phyloP scores from a whole-genome alignment of 2,329 filamentous ascomycete species.

The Paramyrothecium sp. region DNA sequence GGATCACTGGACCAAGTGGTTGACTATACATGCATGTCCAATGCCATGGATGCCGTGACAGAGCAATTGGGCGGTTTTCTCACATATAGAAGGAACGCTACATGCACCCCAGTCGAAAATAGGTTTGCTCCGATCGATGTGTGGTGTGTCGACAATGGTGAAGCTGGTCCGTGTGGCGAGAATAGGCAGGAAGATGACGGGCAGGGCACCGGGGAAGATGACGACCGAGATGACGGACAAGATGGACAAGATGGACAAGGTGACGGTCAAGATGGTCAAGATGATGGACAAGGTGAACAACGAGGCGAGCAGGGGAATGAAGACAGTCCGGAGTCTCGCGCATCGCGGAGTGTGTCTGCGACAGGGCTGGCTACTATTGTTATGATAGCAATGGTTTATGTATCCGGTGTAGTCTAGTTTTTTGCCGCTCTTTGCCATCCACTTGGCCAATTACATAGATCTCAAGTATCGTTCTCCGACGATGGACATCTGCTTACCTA shows the following conservation, averaged over 20 bases:
- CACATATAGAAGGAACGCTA: background rate
- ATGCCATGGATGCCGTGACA: slow-evolving; percentile 1
- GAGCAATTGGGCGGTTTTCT: slow-evolving; percentile 1
- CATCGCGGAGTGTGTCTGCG: background rate
- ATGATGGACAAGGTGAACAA: background rate
- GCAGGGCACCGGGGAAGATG: background rate
- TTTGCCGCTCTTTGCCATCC: background rate
- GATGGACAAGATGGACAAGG: background rate
- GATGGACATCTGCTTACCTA: background rate
- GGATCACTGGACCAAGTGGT: background rate
- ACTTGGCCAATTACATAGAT: background rate
- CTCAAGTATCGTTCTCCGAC: background rate
- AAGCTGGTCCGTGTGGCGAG: slow-evolving; percentile 2
- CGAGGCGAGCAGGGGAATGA: background rate
- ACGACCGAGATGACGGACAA: background rate
- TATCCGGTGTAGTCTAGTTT: slow-evolving; percentile 1
- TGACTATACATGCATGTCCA: slow-evolving; percentile 3
- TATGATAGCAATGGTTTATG: background rate
- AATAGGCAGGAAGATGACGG: background rate
- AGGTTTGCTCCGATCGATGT: slow-evolving; percentile 1
- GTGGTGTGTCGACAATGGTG: slow-evolving; percentile 1
- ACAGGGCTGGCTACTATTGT: background rate
- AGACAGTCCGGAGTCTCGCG: background rate
- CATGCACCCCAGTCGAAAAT: background rate
- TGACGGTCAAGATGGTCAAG: background rate